phyloP scores from a whole-genome alignment of 2,329 filamentous ascomycete species.

The Fusarium odoratissimum region DNA sequence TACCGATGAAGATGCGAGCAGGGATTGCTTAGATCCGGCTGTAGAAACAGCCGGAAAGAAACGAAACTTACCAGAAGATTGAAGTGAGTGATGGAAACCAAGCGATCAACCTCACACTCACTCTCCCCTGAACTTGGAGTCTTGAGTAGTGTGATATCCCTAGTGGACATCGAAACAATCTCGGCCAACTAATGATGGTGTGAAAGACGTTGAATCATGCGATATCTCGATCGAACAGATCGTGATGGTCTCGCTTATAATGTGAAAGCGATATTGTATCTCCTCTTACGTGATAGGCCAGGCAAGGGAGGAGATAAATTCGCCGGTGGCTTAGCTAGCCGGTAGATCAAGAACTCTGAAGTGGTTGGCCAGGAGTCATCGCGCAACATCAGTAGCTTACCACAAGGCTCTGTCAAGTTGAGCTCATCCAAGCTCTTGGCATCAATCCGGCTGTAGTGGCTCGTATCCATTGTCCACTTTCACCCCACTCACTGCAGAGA shows the following conservation, averaged over 20 bases:
- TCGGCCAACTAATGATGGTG: not conserved
- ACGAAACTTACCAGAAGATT: not conserved
- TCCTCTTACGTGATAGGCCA: conserved; percentile 8
- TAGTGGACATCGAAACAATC: not conserved
- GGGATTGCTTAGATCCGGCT: not conserved
- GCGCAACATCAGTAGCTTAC: not conserved
- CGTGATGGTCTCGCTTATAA: conserved; percentile 3
- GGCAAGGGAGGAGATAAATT: not conserved
- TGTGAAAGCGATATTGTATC: conserved; percentile 3
- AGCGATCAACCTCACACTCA: not conserved
- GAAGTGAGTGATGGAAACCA: not conserved
- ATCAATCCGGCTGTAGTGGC: not conserved
- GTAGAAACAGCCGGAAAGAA: not conserved
- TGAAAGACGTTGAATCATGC: not conserved
- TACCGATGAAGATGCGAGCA: not conserved
- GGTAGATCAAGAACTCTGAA: conserved; percentile 13
- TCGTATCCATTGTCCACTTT: not conserved
- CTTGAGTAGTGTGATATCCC: not conserved
- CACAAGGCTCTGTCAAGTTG: conserved; percentile 6
- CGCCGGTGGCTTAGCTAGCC: conserved; percentile 9
- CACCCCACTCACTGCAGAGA: not conserved
- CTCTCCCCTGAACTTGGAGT: not conserved
- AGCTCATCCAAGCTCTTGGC: conserved; percentile 1
- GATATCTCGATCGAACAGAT: conserved; percentile 17
- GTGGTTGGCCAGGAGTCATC: conserved; percentile 4